These are phyloP conservation scores for Massariosphaeria phaeospora DNA, from an alignment of 495 filamentous ascomycete genomes.

Conservation along the genomic window DNA sequence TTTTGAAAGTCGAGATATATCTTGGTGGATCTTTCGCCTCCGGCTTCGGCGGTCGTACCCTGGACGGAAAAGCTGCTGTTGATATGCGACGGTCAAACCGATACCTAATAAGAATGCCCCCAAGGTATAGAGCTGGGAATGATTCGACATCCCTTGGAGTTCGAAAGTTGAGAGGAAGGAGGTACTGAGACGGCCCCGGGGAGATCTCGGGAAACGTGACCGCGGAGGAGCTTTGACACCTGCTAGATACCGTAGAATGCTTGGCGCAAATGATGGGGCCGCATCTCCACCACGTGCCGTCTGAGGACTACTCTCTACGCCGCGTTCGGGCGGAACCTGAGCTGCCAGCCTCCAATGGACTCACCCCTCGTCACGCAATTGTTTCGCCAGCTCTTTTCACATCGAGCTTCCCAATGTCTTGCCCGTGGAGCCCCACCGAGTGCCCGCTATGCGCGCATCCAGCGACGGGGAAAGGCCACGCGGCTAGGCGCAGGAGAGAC, in stretches of 20 bases:
- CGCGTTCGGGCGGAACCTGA: not conserved
- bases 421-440: conserved; percentile 11
- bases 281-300: no score
- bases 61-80: no score
- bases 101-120: conserved; percentile 71
- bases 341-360: conserved; percentile 59
- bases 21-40: conserved; percentile 47
- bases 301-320: no score
- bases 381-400: conserved; percentile 77
- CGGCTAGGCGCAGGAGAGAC: conserved; percentile 12
- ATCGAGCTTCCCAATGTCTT: conserved; percentile 49
- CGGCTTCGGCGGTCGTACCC: no score
- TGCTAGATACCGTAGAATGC: no score
- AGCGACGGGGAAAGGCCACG: conserved; percentile 18
- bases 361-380: conserved; percentile 70
- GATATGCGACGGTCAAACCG: conserved; percentile 33
- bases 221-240: no score
- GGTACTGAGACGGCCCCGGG: no score
- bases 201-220: no score
- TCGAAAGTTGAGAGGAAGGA: not conserved
- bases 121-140: conserved; percentile 33
- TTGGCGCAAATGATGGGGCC: no score
- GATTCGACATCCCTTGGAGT: conserved; percentile 8
- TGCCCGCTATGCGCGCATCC: conserved; percentile 4
- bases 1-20: conserved; percentile 57